Evolutionary conservation across 768 basidiomycete species (phyloP).

Genomic region (Kwoniella heveanensis): DNA sequence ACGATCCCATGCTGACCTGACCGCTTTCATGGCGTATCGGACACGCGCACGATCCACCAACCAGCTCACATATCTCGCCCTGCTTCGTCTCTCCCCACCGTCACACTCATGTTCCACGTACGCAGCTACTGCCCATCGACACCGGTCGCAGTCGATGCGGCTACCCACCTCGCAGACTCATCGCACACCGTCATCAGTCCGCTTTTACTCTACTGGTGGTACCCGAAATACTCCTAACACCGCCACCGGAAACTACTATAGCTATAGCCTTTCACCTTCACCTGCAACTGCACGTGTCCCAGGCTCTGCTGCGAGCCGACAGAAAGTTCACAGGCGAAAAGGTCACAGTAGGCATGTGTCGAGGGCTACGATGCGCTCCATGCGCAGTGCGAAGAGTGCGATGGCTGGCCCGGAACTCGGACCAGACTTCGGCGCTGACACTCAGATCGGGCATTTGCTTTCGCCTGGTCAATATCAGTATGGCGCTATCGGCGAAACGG

Average conservation of each 20-base stretch:
- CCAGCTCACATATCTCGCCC: constrained; percentile 36
- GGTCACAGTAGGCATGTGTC: constrained; percentile 10
- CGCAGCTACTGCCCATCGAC: constrained; percentile 13
- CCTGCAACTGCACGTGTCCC: no score
- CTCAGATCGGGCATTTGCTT: not conserved
- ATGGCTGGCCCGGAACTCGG: no score
- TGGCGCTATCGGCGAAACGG: not conserved
- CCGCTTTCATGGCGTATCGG: no score
- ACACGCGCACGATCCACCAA: not conserved
- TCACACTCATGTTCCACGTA: constrained; percentile 12
- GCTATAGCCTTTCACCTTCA: no score
- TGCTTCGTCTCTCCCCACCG: constrained; percentile 43
- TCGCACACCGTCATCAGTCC: constrained; percentile 10
- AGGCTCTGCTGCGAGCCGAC: no score
- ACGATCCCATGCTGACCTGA: no score
- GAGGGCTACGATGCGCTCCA: constrained; percentile 11
- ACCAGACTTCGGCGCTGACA: no score
- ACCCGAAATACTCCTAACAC: not conserved
- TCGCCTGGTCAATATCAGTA: not conserved
- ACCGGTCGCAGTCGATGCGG: constrained; percentile 10
- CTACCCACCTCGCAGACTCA: constrained; percentile 5
- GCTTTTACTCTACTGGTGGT: constrained; percentile 2
- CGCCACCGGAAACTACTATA: not conserved
- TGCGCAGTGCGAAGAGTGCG: not conserved
- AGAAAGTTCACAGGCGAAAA: no score